Conservation (phyloP, 2,329 filamentous ascomycete genomes). For the Gnomoniopsis sp. region DNA sequence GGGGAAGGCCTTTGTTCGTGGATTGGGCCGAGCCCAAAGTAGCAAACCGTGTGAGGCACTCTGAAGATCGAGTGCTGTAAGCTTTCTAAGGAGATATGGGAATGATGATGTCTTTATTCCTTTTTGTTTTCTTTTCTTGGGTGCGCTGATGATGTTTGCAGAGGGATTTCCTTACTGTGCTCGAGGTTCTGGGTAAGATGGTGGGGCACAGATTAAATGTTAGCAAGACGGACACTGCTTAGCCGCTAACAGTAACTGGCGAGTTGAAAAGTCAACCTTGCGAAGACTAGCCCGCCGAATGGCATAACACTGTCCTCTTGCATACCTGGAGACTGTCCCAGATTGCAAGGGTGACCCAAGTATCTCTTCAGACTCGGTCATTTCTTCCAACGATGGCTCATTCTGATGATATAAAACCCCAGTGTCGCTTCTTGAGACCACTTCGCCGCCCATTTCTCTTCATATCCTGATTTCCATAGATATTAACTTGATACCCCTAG, state of each 20-base stretch:
- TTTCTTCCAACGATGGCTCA: constrained; percentile 15
- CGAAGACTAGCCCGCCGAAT: no score
- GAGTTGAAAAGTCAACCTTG: no score
- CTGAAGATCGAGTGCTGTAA: background rate
- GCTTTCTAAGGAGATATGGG: no score
- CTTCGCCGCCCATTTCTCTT: background rate
- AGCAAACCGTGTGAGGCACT: no score
- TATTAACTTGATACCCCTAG: constrained; percentile 7
- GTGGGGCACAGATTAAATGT: background rate
- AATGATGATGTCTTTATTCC: no score
- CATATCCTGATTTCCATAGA: background rate
- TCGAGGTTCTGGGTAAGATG: background rate
- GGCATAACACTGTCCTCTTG: background rate
- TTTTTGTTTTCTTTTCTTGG: no score
- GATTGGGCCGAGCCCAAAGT: background rate
- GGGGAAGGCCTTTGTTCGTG: background rate
- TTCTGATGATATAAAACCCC: constrained; percentile 15
- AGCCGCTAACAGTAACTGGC: no score
- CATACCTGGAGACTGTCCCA: background rate
- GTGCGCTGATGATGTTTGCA: no score
- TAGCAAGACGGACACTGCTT: background rate
- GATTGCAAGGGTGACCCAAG: background rate
- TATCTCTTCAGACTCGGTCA: background rate
- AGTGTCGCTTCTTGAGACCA: constrained; percentile 15
- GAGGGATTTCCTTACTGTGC: no score